phyloP scores from a whole-genome alignment of 352 stramenopile species.

The Pythium coloratum region DNA sequence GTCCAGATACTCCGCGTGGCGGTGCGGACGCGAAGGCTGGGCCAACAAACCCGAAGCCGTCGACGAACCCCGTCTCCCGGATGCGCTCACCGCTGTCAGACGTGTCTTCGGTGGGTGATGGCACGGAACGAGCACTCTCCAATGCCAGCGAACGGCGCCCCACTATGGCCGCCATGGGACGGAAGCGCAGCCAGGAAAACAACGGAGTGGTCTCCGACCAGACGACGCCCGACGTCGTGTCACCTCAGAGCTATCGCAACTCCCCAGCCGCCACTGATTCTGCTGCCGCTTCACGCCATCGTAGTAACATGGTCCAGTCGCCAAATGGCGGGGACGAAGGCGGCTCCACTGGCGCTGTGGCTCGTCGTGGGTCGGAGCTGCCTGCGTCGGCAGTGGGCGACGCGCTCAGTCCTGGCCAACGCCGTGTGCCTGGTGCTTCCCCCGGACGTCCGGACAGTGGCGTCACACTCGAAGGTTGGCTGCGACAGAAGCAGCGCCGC shows the following conservation, averaged over 20 bases:
- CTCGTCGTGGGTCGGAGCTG: slow-evolving; percentile 28
- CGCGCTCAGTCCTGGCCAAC: slow-evolving; percentile 46
- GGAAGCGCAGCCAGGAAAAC: slow-evolving; percentile 18
- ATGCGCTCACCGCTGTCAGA: slow-evolving; percentile 24
- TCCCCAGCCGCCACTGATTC: not conserved
- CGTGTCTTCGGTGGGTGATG: slow-evolving; percentile 12
- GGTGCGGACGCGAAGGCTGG: not conserved
- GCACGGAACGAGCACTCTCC: not conserved
- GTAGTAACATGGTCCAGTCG: slow-evolving; percentile 24
- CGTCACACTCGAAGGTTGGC: slow-evolving; percentile 78
- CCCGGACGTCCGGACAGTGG: slow-evolving; percentile 55
- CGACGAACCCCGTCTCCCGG: not conserved
- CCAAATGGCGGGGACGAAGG: slow-evolving; percentile 6
- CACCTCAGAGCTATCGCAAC: slow-evolving; percentile 12
- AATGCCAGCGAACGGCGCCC: slow-evolving; percentile 8
- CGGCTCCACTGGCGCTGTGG: not conserved
- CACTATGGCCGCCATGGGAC: not conserved
- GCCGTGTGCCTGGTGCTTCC: slow-evolving; percentile 54
- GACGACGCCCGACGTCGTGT: slow-evolving; percentile 18
- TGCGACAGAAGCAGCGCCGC: slow-evolving; percentile 79
- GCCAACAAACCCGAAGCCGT: not conserved
- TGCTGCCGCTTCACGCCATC: slow-evolving; percentile 4
- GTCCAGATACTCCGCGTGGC: slow-evolving; percentile 12
- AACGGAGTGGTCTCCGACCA: slow-evolving; percentile 18
- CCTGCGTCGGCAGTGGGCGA: slow-evolving; percentile 13